Conservation (phyloP, 2,329 filamentous ascomycete species). For the Lecanosticta acicola region DNA sequence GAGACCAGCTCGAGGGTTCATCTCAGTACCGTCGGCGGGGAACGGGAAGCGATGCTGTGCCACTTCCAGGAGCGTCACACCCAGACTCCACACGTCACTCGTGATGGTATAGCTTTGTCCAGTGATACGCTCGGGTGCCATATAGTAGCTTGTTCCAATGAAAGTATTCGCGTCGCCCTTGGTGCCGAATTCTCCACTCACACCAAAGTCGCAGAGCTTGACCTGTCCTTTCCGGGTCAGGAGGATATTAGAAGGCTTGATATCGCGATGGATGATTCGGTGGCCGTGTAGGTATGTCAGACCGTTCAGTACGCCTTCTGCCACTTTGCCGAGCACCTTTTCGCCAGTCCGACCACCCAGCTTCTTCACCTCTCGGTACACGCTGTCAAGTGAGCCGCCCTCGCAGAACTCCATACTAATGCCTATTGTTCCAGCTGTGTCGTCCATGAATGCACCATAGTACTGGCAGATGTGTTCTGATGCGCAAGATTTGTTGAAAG, state of each 20-base stretch:
- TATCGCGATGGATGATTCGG: conserved; percentile 97
- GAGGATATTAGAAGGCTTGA: conserved; percentile 96
- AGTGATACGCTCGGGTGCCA: conserved; percentile 97
- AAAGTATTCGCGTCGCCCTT: conserved; percentile 99
- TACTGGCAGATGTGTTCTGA: conserved; percentile 96
- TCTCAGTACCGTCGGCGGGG: conserved; percentile 90
- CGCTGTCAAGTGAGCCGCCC: conserved; percentile 89
- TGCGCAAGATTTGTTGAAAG: conserved; percentile 96
- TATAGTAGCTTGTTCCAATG: conserved; percentile 98
- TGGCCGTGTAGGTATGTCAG: conserved; percentile 91
- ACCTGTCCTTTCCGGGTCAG: conserved; percentile 88
- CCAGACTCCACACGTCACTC: conserved; percentile 95
- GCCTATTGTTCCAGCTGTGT: conserved; percentile 91
- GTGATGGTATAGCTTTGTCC: conserved; percentile 98
- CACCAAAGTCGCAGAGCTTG: conserved; percentile 97
- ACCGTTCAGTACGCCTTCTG: conserved; percentile 88
- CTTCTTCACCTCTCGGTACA: conserved; percentile 96
- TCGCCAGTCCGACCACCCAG: conserved; percentile 91
- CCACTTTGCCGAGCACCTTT: conserved; percentile 94
- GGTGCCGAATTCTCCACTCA: conserved; percentile 94
- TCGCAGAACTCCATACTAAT: conserved; percentile 99
- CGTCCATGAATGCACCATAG: conserved; percentile 94
- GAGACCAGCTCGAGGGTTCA: conserved; percentile 84
- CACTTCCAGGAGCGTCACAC: conserved; percentile 96
- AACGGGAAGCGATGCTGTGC: conserved; percentile 98